Evolutionary conservation across 257 asterid species (phyloP).

Genomic region (Ilex aquifolium): DNA sequence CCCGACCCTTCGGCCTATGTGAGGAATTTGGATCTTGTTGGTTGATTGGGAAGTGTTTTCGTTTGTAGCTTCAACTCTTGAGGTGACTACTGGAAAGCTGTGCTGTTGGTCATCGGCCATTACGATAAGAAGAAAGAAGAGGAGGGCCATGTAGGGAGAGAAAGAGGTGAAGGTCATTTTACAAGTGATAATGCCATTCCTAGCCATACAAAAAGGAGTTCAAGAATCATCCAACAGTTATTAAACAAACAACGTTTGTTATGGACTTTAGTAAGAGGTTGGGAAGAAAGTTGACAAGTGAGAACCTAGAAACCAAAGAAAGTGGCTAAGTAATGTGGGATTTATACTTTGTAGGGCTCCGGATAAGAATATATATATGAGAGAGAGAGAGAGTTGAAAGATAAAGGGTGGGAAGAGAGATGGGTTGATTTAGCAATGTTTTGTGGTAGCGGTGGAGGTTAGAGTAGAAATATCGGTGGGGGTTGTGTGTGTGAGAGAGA

Average conservation of each 20-base stretch:
- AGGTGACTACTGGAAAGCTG: neutral
- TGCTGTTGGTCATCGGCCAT: slow-evolving; percentile 13
- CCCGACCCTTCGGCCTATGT: slow-evolving; percentile 16
- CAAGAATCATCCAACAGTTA: too few species aligned
- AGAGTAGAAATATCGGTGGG: neutral
- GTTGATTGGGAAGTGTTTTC: neutral
- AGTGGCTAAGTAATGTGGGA: neutral
- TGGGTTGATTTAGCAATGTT: slow-evolving; percentile 14
- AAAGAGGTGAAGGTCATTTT: slow-evolving; percentile 10
- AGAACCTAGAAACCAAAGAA: neutral
- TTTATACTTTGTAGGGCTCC: neutral
- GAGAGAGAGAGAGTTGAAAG: slow-evolving; percentile 15
- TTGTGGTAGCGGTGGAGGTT: neutral
- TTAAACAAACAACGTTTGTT: too few species aligned
- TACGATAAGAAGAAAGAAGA: slow-evolving; percentile 14
- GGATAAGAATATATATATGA: too few species aligned
- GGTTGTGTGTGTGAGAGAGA: neutral
- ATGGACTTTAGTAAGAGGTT: neutral
- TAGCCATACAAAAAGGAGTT: slow-evolving; percentile 13
- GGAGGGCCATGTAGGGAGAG: slow-evolving; percentile 14
- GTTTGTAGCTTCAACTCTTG: neutral
- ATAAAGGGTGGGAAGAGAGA: slow-evolving; percentile 9
- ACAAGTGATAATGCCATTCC: slow-evolving; percentile 5
- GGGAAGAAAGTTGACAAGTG: neutral
- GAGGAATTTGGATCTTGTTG: slow-evolving; percentile 3